Base-by-base conservation (phyloP, 1,139 yeast genomes). In the Pichia cactophila region DNA sequence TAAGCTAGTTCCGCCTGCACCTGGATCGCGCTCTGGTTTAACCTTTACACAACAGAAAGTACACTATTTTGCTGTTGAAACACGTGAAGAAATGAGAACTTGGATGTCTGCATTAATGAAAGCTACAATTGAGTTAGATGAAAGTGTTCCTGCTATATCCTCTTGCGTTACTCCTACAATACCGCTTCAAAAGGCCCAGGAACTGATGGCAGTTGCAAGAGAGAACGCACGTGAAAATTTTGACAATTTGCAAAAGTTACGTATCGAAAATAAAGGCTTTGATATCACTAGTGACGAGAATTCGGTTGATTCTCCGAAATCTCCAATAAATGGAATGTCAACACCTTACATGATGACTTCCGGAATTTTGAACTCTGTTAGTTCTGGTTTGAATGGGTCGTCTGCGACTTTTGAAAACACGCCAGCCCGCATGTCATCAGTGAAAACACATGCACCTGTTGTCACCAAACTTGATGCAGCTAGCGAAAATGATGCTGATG, bases 21-120 rank as follows among this genome's bases (percentile, higher is more conserved):
- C 98, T 0, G 99, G 99, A 0, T 86, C 92, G 54, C 83, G 84
- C 58, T 92, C 90, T 67, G 97, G 97, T 0, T 78, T 92, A 50
- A 90, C 96, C 0, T 94, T 94, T 64, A 94, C 99, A 0, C 96
- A 90, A 58, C 98, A 96, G 35, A 87, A 89, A 58, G 86, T 90
- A 4, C 98, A 92, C 62, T 92, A 84, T 66, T 94, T 92, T 74
- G 97, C 97, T 0, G 97, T 90, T 37, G 97, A 92, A 50, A 77
- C 88, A 1, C 80, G 76, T 51, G 96, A 88, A 46, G 97, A 90
- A 55, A 86, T 92, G 96, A 76, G 96, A 62, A 80, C 78, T 1
- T 92, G 99, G 99, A 82, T 90, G 79, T 86, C 90, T 51, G 96
- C 97, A 0, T 71, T 92, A 54, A 87, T 90, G 81, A 88, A 92